Evolutionary conservation across 1,139 yeast genomes (phyloP).

Genomic region (Sugiyamaella pinicola): DNA sequence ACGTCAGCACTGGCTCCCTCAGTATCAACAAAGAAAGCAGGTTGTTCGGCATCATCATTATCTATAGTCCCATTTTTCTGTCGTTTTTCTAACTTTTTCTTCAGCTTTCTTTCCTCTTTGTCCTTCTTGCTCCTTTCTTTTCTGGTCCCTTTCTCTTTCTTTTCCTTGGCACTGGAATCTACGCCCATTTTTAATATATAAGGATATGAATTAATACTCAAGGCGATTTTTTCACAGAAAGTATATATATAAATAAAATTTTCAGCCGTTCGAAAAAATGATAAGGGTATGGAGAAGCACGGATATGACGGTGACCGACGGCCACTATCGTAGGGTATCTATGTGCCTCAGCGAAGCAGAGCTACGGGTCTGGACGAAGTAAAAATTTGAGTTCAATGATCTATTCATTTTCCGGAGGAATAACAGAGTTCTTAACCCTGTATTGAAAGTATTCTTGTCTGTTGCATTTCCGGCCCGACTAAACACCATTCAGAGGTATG

Average conservation of each 20-base stretch:
- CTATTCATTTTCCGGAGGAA: too few relatives aligned
- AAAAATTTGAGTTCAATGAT: too few relatives aligned
- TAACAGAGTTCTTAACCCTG: too few relatives aligned
- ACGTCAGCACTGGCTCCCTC: not conserved
- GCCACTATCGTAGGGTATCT: too few relatives aligned
- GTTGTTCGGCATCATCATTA: not conserved
- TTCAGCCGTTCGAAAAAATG: too few relatives aligned
- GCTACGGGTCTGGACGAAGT: too few relatives aligned
- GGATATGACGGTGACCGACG: too few relatives aligned
- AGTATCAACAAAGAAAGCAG: constrained; percentile 6
- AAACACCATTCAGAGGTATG: too few relatives aligned
- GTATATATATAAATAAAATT: not conserved
- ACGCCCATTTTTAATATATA: constrained; percentile 1
- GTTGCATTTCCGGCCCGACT: too few relatives aligned
- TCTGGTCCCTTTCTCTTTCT: not conserved
- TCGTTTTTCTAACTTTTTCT: not conserved
- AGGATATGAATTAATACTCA: not conserved
- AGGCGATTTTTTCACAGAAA: not conserved
- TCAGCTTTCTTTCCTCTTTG: constrained; percentile 2
- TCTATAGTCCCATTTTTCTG: not conserved
- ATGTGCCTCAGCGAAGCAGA: too few relatives aligned
- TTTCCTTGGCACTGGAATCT: not conserved
- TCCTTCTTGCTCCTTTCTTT: not conserved
- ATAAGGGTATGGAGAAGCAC: too few relatives aligned
- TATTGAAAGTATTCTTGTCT: too few relatives aligned